Evolutionary conservation across 2,329 filamentous ascomycete species (phyloP), one percentile per base, ranked within the genome.

Genomic region (Malbranchea cinnamomea): DNA sequence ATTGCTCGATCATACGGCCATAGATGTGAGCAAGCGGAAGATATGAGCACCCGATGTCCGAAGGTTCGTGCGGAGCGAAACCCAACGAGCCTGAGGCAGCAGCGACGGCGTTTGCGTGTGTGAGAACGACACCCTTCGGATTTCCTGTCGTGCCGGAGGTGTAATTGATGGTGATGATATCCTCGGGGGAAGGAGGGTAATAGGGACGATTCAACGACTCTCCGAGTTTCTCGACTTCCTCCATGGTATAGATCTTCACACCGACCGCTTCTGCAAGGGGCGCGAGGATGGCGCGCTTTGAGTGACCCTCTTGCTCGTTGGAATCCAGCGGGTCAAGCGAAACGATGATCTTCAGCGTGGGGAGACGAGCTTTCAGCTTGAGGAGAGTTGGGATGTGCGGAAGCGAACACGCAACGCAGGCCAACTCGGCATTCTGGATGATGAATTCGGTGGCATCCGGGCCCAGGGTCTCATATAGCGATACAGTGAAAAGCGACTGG

Each of bases 11-110:
- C 41, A 94, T 65, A 32, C 89, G 78, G 40, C 85, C 80, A 53
- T 82, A 94, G 45, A 98, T 95, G 52, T 98, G 89, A 6, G 89
- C 89, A 22, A 94, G 62, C 0, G 89, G 89, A 30, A 98, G 68
- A 56, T 95, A 98, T 1, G 87, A 95, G 34, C 82, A 70, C 41
- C 77, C 64, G 3, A 75, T 59, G 41, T 89, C 79, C 33, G 71
- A 63, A 8, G 62, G 59, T 8, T 59, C 60, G 34, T 62, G 59
- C n/a, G 51, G 48, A 23, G 59, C 48, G 10, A 71, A 62, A 21
- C 70, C 55, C 35, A 80, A 64, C 28, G 68, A 69, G 11, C 67
- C 60, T 8, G 73, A 64, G 24, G 78, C 67, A 22, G 74, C 82
- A 8, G 84, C 72, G 5, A 93, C 71, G 7, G 83, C 81, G 50